These are phyloP conservation scores for Trichoderma sp. DNA, from an alignment of 2,329 filamentous ascomycete species.

Conservation along the genomic window DNA sequence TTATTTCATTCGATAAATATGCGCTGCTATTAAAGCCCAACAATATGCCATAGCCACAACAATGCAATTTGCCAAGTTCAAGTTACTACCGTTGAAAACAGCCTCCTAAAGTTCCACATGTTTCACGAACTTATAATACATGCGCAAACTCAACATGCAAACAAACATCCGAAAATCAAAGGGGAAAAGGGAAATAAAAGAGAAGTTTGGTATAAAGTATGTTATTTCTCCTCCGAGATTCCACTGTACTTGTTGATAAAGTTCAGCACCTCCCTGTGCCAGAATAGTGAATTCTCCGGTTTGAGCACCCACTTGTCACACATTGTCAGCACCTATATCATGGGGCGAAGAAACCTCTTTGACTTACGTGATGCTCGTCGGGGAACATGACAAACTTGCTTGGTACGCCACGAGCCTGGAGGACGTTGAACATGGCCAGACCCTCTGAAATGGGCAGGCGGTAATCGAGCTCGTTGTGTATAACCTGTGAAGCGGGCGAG, in stretches of 20 bases:
- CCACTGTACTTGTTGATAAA: constrained; percentile 68
- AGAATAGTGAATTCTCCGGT: constrained; percentile 84
- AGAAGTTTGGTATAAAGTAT: neutral
- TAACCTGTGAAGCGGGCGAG: constrained; percentile 40
- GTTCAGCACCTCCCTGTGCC: constrained; percentile 81
- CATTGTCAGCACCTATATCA: neutral
- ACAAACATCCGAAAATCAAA: neutral
- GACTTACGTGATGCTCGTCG: constrained; percentile 60
- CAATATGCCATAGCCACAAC: neutral
- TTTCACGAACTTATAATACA: neutral
- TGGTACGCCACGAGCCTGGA: constrained; percentile 71
- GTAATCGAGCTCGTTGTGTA: constrained; percentile 90
- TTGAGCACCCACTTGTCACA: constrained; percentile 73
- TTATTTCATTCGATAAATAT: neutral
- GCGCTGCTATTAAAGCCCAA: neutral
- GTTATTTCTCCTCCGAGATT: constrained; percentile 31
- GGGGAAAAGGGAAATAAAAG: neutral
- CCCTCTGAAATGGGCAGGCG: constrained; percentile 82
- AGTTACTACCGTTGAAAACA: neutral
- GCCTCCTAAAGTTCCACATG: neutral
- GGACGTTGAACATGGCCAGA: constrained; percentile 77
- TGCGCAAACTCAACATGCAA: neutral
- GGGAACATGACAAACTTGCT: constrained; percentile 80
- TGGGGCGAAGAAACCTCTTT: too few species aligned
- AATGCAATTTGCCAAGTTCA: neutral